Base-by-base conservation (phyloP, 73 alveolate species). In the Paramecium primaurelia region DNA sequence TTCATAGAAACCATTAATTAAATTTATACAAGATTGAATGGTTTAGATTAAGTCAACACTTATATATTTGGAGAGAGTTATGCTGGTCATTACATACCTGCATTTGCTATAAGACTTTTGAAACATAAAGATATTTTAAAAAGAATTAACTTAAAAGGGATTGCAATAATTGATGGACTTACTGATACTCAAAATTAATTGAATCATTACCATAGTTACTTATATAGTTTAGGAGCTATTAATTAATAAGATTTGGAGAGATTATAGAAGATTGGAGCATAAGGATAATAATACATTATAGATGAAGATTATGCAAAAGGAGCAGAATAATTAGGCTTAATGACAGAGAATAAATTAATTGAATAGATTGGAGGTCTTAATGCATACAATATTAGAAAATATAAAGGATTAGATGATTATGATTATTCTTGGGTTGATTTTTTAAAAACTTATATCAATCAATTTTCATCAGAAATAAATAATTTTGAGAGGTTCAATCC, bases 81-180 rank as follows among this genome's bases (percentile, higher is more conserved):
- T 34, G 38, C 5, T 64, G 99, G 99, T 1, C 96, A 95, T 58
- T 97, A 96, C 92, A 58, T 95, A 64, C 99, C 94, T 5, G 86
- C 97, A 18, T 77, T 93, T 45, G 80, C 93, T 28, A 86, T 84
- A 59, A 77, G 38, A 86, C 37, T 95, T 37, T 71, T 87, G 1
- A 1, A 87, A 49, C 25, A 28, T 64, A 28, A 11, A 14, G 49
- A 22, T 0, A 34, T 51, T 12, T 12, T 64, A 20, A 11, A 51
- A 9, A 69, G 32, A 22, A 36, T 95, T 20, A 95, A 92, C 87
- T 92, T 95, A 44, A 86, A 77, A 58, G 96, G 95, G 7, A 30
- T 92, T 25, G 97, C 96, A 25, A 95, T 95, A 38, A 96, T 96
- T 16, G 94, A 95, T 85, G 97, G 97, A 60, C 71, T 93, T 92